Evolutionary conservation across 352 stramenopile genomes (phyloP).

Genomic region (Phytophthora aleatoria): DNA sequence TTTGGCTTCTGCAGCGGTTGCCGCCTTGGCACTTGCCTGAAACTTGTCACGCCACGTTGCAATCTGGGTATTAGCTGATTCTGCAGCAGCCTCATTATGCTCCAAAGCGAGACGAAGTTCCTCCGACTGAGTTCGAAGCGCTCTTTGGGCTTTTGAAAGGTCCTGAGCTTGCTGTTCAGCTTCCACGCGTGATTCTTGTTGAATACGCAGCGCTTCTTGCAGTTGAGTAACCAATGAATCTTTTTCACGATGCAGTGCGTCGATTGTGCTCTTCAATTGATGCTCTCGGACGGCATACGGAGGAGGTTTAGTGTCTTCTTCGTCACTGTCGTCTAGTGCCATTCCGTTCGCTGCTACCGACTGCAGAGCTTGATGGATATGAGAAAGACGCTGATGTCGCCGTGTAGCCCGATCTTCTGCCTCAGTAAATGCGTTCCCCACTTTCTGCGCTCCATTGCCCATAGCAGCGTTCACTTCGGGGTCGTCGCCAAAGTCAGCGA

Average conservation of each 20-base stretch:
- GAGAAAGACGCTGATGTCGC: slow-evolving; percentile 27
- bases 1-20: slow-evolving; percentile 35
- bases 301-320: slow-evolving; percentile 15
- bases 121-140: slow-evolving; percentile 44
- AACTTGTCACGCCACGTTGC: slow-evolving; percentile 61
- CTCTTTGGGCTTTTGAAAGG: slow-evolving; percentile 55
- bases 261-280: slow-evolving; percentile 56
- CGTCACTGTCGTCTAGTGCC: slow-evolving; percentile 9
- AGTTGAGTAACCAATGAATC: slow-evolving; percentile 56
- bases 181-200: slow-evolving; percentile 47
- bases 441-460: slow-evolving; percentile 35
- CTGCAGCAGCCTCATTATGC: slow-evolving; percentile 45
- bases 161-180: slow-evolving; percentile 67
- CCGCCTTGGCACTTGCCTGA: slow-evolving; percentile 45
- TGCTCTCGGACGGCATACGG: slow-evolving; percentile 29
- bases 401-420: slow-evolving; percentile 38
- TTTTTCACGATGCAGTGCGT: slow-evolving; percentile 69
- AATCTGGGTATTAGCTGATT: slow-evolving; percentile 47
- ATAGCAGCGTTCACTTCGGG: slow-evolving; percentile 48
- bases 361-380: slow-evolving; percentile 57
- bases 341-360: slow-evolving; percentile 30
- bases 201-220: slow-evolving; percentile 54
- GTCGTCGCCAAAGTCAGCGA: slow-evolving; percentile 62
- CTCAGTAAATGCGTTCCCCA: slow-evolving; percentile 42
- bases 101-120: slow-evolving; percentile 48